Evolutionary conservation across 768 basidiomycete species (phyloP).

Genomic region (Boletus pseudo-olivaceus): DNA sequence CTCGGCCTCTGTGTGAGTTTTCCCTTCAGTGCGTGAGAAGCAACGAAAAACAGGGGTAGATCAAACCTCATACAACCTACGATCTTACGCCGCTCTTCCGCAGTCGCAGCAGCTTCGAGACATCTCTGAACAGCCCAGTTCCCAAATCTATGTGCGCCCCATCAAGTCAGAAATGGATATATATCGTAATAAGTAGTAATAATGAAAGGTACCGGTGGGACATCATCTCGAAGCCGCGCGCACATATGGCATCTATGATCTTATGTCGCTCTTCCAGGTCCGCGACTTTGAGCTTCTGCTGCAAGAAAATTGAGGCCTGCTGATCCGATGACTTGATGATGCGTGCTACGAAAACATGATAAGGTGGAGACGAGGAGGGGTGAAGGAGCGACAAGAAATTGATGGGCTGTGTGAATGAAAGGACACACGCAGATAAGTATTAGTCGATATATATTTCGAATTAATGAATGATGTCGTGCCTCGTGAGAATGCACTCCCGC

Average conservation of each 20-base stretch:
- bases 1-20: conserved; percentile 58
- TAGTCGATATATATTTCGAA: conserved; percentile 9
- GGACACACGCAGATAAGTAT: conserved; percentile 11
- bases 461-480: conserved; percentile 35
- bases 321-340: conserved; percentile 90
- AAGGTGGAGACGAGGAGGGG: conserved; percentile 81
- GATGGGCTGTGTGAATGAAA: conserved; percentile 56
- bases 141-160: conserved; percentile 57
- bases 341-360: conserved; percentile 74
- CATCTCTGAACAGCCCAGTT: conserved; percentile 92
- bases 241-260: conserved; percentile 84
- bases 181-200: not conserved
- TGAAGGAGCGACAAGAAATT: conserved; percentile 85
- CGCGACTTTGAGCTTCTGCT: conserved; percentile 87
- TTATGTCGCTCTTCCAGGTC: conserved; percentile 72
- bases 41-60: not conserved
- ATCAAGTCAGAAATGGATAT: conserved; percentile 2
- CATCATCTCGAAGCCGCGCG: conserved; percentile 89
- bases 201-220: conserved; percentile 58
- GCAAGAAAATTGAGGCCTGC: conserved; percentile 86
- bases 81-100: conserved; percentile 75
- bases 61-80: conserved; percentile 81
- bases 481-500: conserved; percentile 42
- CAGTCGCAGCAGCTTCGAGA: conserved; percentile 71
- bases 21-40: conserved; percentile 8